These are phyloP conservation scores for Trichoderma semiorbis DNA, from an alignment of 2,329 filamentous ascomycete species.

Conservation along the genomic window DNA sequence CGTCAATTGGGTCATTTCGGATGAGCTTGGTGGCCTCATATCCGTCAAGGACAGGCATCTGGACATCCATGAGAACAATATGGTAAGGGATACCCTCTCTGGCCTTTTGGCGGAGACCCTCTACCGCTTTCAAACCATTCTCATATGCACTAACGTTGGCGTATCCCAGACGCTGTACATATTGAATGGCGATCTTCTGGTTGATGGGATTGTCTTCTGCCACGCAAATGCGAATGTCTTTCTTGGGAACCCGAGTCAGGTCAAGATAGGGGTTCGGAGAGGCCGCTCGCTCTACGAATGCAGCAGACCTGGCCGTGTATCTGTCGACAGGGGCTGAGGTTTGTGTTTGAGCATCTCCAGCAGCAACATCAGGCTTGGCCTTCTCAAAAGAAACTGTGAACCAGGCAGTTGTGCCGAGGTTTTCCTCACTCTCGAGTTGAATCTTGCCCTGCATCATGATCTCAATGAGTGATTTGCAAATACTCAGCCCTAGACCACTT, in stretches of 20 bases:
- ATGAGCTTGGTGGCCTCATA: conserved; percentile 87
- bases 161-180: conserved; percentile 82
- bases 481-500: conserved; percentile 85
- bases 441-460: conserved; percentile 87
- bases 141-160: conserved; percentile 79
- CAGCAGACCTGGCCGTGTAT: conserved; percentile 29
- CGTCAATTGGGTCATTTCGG: conserved; percentile 70
- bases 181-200: conserved; percentile 88
- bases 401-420: conserved; percentile 67
- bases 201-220: conserved; percentile 96
- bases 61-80: conserved; percentile 90
- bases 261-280: conserved; percentile 54
- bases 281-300: conserved; percentile 36
- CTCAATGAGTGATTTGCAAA: conserved; percentile 92
- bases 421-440: conserved; percentile 70
- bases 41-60: conserved; percentile 91
- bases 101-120: conserved; percentile 73
- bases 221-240: conserved; percentile 82
- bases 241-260: conserved; percentile 68
- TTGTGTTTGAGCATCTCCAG: conserved; percentile 49
- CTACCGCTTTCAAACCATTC: conserved; percentile 83
- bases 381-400: conserved; percentile 88
- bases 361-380: conserved; percentile 59
- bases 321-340: conserved; percentile 36
- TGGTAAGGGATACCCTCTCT: conserved; percentile 76